phyloP scores from a whole-genome alignment of 2,329 filamentous ascomycete species.

The Hypoxylon sp. region DNA sequence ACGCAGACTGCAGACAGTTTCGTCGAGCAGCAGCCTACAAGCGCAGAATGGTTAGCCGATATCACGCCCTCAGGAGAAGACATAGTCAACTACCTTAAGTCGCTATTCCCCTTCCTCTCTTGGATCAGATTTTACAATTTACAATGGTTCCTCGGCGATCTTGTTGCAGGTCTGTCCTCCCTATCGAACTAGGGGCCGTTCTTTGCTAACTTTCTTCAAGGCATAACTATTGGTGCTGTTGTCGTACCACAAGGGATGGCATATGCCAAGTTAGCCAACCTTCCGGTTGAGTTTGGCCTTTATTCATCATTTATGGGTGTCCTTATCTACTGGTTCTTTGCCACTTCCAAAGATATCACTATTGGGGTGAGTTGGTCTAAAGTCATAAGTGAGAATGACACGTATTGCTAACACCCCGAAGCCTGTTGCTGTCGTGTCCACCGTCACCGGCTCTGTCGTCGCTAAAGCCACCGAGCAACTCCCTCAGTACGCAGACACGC shows the following conservation, averaged over 20 bases:
- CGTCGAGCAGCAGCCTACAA: slow-evolving; percentile 84
- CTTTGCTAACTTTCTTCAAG: slow-evolving; percentile 49
- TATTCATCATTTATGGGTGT: slow-evolving; percentile 98
- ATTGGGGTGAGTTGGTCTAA: slow-evolving; percentile 79
- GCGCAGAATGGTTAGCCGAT: slow-evolving; percentile 78
- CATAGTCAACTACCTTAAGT: slow-evolving; percentile 72
- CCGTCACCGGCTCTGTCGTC: slow-evolving; percentile 87
- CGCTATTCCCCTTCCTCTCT: slow-evolving; percentile 87
- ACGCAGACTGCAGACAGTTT: slow-evolving; percentile 81
- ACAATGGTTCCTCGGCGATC: slow-evolving; percentile 89
- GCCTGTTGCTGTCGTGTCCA: slow-evolving; percentile 97
- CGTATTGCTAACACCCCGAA: slow-evolving; percentile 54
- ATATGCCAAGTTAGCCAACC: slow-evolving; percentile 85
- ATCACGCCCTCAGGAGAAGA: slow-evolving; percentile 72
- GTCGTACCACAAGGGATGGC: slow-evolving; percentile 99
- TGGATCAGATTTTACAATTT: slow-evolving; percentile 93
- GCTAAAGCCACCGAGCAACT: slow-evolving; percentile 70
- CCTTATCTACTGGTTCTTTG: slow-evolving; percentile 96
- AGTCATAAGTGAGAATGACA: background rate
- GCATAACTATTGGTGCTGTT: slow-evolving; percentile 71
- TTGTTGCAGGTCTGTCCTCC: slow-evolving; percentile 80
- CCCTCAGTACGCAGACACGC: slow-evolving; percentile 65
- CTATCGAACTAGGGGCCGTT: slow-evolving; percentile 36
- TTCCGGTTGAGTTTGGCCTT: slow-evolving; percentile 87
- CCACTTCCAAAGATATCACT: slow-evolving; percentile 98